phyloP scores from a whole-genome alignment of 116 monocot genomes.

The Posidonia oceanica region DNA sequence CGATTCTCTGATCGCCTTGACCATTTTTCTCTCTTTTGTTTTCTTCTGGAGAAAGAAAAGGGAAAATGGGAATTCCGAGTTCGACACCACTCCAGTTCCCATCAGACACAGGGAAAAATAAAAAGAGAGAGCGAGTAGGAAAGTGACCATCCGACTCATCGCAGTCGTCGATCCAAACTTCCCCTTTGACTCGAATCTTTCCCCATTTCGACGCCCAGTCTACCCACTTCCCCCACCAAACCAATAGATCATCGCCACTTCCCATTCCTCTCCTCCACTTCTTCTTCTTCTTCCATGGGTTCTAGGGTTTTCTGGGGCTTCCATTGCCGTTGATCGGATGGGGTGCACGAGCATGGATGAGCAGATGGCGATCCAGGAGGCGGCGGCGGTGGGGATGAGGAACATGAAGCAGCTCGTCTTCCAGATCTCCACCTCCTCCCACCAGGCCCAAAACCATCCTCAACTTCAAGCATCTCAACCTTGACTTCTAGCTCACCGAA shows the following conservation, averaged over 20 bases:
- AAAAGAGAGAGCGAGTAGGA: too few species aligned
- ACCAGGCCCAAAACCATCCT: neutral
- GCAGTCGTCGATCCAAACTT: too few species aligned
- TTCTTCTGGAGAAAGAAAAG: too few species aligned
- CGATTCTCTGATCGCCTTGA: neutral
- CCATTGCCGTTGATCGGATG: slow-evolving; percentile 34
- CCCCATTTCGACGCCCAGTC: too few species aligned
- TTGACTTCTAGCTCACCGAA: slow-evolving; percentile 40
- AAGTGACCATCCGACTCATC: too few species aligned
- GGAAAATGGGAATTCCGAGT: too few species aligned
- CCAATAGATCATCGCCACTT: too few species aligned
- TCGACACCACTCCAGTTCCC: too few species aligned
- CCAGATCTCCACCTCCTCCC: slow-evolving; percentile 26
- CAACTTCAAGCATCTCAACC: slow-evolving; percentile 41
- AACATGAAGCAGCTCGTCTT: slow-evolving; percentile 56
- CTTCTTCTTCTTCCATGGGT: neutral
- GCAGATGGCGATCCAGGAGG: slow-evolving; percentile 58
- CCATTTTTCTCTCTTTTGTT: too few species aligned
- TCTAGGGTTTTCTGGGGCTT: neutral
- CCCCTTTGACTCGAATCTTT: too few species aligned
- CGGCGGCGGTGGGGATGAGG: slow-evolving; percentile 52
- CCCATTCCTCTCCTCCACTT: neutral
- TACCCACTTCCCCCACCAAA: too few species aligned
- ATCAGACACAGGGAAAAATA: too few species aligned
- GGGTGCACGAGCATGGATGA: slow-evolving; percentile 38